Percentiles rank a stretch among this genome's conserved stretches.
These are phyloP conservation scores for Citrus australasica DNA, from an alignment of 345 rosid genomes.

Conservation along the genomic window DNA sequence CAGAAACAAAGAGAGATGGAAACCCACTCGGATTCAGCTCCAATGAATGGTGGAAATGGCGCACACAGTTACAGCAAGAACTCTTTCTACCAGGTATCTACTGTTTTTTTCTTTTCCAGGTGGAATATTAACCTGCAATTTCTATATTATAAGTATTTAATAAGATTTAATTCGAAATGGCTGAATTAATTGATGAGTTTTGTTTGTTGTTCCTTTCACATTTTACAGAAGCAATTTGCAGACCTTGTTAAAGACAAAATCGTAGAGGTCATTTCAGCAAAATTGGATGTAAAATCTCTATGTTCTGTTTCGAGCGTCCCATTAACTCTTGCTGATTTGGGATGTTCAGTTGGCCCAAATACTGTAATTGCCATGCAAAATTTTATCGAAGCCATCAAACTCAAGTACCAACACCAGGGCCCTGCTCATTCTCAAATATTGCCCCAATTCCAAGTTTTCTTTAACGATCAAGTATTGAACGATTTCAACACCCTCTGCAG, in stretches of 20 bases:
- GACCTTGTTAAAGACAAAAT: neutral
- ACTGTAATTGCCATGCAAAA: conserved; percentile 38
- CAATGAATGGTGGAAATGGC: conserved; percentile 23
- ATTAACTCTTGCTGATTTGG: conserved; percentile 47
- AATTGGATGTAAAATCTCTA: neutral
- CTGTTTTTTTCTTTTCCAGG: neutral
- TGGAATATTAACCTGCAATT: too few relatives aligned
- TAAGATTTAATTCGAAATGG: too few relatives aligned
- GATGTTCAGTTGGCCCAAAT: conserved; percentile 72
- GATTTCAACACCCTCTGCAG: conserved; percentile 60
- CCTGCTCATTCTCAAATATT: neutral
- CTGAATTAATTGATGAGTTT: too few relatives aligned
- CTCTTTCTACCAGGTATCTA: conserved; percentile 16
- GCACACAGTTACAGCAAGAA: conserved; percentile 17
- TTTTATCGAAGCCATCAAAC: conserved; percentile 31
- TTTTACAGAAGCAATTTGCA: neutral
- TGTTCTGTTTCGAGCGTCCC: neutral
- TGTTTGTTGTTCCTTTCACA: neutral
- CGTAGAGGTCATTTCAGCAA: neutral
- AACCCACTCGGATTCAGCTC: neutral
- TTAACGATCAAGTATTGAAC: conserved; percentile 45
- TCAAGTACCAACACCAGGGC: conserved; percentile 21
- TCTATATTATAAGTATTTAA: too few relatives aligned
- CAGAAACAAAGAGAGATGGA: neutral
- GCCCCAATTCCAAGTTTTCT: conserved; percentile 52